Evolutionary conservation across 768 basidiomycete genomes (phyloP).

Genomic region (Boletellus sp.): DNA sequence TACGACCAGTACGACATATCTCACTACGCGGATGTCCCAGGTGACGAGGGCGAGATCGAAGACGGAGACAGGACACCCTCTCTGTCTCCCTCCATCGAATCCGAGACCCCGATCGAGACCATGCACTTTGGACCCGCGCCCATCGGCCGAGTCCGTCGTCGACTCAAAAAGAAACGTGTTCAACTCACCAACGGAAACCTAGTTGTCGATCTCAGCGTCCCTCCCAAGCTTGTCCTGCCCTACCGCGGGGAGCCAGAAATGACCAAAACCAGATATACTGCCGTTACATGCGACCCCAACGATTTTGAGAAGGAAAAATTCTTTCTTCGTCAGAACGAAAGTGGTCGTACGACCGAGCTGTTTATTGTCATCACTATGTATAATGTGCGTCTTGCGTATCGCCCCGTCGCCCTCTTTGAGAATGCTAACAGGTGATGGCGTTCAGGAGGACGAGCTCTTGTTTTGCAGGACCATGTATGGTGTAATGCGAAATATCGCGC

Average conservation of each 20-base stretch:
- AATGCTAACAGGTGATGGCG: conserved; percentile 8
- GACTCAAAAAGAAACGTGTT: conserved; percentile 79
- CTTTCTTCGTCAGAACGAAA: conserved; percentile 80
- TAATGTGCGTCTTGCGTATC: conserved; percentile 62
- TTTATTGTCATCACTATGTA: conserved; percentile 97
- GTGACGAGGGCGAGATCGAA: conserved; percentile 17
- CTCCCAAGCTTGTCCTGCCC: conserved; percentile 77
- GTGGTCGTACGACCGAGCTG: conserved; percentile 77
- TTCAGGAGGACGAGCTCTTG: conserved; percentile 80
- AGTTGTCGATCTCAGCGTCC: conserved; percentile 80
- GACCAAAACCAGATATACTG: conserved; percentile 73
- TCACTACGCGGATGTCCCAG: conserved; percentile 26
- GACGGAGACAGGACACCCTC: conserved; percentile 25
- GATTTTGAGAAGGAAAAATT: conserved; percentile 83
- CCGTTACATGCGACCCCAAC: conserved; percentile 92
- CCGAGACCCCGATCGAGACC: conserved; percentile 58
- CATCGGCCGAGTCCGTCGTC: conserved; percentile 66
- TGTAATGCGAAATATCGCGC: conserved; percentile 85
- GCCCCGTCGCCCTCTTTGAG: background rate
- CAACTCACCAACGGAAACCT: conserved; percentile 85
- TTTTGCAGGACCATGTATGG: conserved; percentile 94
- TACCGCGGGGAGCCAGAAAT: conserved; percentile 70
- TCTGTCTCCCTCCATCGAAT: conserved; percentile 32
- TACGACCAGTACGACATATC: conserved; percentile 33
- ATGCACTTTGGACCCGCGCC: conserved; percentile 90